Conservation (phyloP, 2,329 filamentous ascomycete genomes). For the Trichoderma gracile region DNA sequence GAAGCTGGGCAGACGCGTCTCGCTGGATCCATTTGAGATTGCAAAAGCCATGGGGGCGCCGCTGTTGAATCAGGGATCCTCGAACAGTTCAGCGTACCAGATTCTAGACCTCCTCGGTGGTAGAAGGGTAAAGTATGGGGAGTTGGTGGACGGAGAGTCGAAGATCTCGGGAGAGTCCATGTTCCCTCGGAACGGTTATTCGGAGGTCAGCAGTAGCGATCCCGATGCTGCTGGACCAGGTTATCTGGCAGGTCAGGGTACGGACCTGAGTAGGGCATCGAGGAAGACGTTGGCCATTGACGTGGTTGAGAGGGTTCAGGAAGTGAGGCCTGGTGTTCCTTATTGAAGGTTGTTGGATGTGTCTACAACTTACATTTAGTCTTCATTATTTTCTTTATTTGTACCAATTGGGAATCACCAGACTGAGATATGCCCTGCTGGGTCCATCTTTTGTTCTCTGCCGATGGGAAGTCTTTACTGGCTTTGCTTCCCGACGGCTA, state of each 20-base stretch:
- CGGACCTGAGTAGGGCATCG: neutral
- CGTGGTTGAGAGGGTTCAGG: neutral
- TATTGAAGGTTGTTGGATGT: neutral
- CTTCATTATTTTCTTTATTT: too few relatives aligned
- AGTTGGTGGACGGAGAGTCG: slow-evolving; percentile 1
- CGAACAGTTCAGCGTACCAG: slow-evolving; percentile 7
- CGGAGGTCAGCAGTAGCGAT: neutral
- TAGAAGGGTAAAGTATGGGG: slow-evolving; percentile 3
- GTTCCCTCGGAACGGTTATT: neutral
- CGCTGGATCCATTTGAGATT: slow-evolving; percentile 20
- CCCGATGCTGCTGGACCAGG: neutral
- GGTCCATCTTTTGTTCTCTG: too few relatives aligned
- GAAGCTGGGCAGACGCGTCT: slow-evolving; percentile 8
- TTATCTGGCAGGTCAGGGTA: neutral
- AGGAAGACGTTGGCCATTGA: slow-evolving; percentile 10
- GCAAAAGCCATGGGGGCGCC: slow-evolving; percentile 21
- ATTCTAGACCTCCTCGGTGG: slow-evolving; percentile 4
- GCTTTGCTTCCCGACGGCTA: too few relatives aligned
- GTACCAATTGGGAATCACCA: neutral
- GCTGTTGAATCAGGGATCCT: slow-evolving; percentile 9
- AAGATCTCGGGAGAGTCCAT: neutral
- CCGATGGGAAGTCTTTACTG: too few relatives aligned
- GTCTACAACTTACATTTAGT: too few relatives aligned
- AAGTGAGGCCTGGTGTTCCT: neutral
- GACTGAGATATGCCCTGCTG: too few relatives aligned